phyloP scores from a whole-genome alignment of 805 yeast genomes.

The Pichia cephalocereana region DNA sequence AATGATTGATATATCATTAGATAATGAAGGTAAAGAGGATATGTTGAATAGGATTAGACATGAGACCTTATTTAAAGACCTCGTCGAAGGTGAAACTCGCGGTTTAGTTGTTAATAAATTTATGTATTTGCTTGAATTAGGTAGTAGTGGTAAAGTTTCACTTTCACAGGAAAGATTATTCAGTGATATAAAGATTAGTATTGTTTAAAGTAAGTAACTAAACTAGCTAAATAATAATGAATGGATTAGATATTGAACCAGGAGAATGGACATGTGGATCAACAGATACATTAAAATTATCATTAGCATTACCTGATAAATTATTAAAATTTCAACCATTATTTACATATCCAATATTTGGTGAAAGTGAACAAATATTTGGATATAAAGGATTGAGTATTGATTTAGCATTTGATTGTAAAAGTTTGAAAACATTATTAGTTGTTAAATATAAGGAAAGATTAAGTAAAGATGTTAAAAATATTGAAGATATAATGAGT shows the following conservation, averaged over 20 bases:
- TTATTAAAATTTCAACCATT: slow-evolving; percentile 61
- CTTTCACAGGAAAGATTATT: background rate
- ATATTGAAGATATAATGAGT: slow-evolving; percentile 45
- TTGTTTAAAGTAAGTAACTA: no score
- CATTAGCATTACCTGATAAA: slow-evolving; percentile 45
- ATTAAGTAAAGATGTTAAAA: slow-evolving; percentile 42
- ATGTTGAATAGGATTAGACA: no score
- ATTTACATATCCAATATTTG: slow-evolving; percentile 90
- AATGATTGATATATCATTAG: background rate
- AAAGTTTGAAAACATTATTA: slow-evolving; percentile 65
- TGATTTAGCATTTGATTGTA: slow-evolving; percentile 62
- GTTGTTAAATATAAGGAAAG: slow-evolving; percentile 48
- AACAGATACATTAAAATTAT: slow-evolving; percentile 55
- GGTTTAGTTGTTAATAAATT: background rate
- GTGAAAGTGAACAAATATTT: slow-evolving; percentile 80
- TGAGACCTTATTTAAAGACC: background rate
- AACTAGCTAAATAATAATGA: background rate
- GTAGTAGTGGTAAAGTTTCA: background rate
- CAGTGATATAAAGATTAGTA: background rate
- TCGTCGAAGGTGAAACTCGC: background rate
- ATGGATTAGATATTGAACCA: slow-evolving; percentile 14
- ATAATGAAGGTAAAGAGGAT: background rate
- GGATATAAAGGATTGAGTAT: slow-evolving; percentile 71
- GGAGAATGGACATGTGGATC: slow-evolving; percentile 65
- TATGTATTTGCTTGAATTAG: background rate